These are phyloP conservation scores for Sugiyamaella xylanicola DNA, from an alignment of 1,139 yeast genomes.

Conservation along the genomic window DNA sequence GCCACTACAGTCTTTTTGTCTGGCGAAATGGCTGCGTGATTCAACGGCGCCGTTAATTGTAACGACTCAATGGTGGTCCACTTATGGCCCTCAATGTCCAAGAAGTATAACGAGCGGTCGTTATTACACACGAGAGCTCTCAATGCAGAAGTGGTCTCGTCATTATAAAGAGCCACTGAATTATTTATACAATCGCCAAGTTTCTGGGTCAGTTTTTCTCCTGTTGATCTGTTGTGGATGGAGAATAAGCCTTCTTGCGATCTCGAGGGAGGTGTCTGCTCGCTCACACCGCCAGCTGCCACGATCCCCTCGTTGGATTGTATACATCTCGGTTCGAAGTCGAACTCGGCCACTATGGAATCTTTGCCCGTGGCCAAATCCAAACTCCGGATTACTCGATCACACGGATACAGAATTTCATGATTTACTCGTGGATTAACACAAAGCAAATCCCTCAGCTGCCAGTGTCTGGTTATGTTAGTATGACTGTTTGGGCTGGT, in stretches of 20 bases:
- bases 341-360: conserved; percentile 50
- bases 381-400: conserved; percentile 49
- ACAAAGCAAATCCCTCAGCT: conserved; percentile 73
- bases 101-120: conserved; percentile 68
- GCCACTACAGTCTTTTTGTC: conserved; percentile 57
- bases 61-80: conserved; percentile 47
- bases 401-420: conserved; percentile 54
- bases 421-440: conserved; percentile 41
- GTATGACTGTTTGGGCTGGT: neutral
- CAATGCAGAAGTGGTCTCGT: conserved; percentile 43
- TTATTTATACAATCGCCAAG: conserved; percentile 84
- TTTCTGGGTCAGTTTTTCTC: conserved; percentile 52
- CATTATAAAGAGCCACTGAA: conserved; percentile 62
- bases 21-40: conserved; percentile 62
- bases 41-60: conserved; percentile 55
- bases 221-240: conserved; percentile 54
- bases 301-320: conserved; percentile 59
- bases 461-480: conserved; percentile 64
- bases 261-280: conserved; percentile 32
- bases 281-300: conserved; percentile 71
- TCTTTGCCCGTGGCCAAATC: conserved; percentile 46
- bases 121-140: conserved; percentile 77
- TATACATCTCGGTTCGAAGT: conserved; percentile 70
- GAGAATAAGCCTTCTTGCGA: conserved; percentile 58
- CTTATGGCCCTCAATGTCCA: conserved; percentile 58